phyloP scores from a whole-genome alignment of 805 yeast genomes.

The Vanderwaltozyma verrucispora region DNA sequence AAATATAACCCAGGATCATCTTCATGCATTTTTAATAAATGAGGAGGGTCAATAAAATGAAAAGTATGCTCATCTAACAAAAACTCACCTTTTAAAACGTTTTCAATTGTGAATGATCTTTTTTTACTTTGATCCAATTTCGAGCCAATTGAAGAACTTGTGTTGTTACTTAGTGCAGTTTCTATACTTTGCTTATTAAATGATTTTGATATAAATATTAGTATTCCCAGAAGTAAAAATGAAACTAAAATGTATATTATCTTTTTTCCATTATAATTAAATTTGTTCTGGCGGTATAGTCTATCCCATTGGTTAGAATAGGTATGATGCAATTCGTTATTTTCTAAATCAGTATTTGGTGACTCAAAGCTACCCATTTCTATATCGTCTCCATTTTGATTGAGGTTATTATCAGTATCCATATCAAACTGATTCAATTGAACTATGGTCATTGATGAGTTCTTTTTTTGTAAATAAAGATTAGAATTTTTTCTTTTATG shows the following conservation, averaged over 20 bases:
- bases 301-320: slow-evolving; percentile 3
- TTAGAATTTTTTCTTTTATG: slow-evolving; percentile 26
- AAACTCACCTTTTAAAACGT: slow-evolving; percentile 21
- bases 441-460: slow-evolving; percentile 8
- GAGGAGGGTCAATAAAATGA: slow-evolving; percentile 20
- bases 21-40: slow-evolving; percentile 12
- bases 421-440: slow-evolving; percentile 3
- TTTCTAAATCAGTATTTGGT: too few species aligned
- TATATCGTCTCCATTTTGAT: neutral
- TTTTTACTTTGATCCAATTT: neutral
- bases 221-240: too few species aligned
- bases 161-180: too few species aligned
- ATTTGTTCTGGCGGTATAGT: slow-evolving; percentile 7
- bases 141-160: too few species aligned
- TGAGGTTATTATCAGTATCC: neutral
- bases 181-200: too few species aligned
- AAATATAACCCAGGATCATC: slow-evolving; percentile 38
- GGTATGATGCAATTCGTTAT: too few species aligned
- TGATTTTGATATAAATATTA: too few species aligned
- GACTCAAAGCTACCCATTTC: too few species aligned
- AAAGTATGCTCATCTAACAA: slow-evolving; percentile 13
- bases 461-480: slow-evolving; percentile 18
- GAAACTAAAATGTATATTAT: neutral
- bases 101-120: slow-evolving; percentile 13
- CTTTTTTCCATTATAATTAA: slow-evolving; percentile 4